Evolutionary conservation across 2,329 filamentous ascomycete genomes (phyloP).

Genomic region (Aspergillus neoniger): DNA sequence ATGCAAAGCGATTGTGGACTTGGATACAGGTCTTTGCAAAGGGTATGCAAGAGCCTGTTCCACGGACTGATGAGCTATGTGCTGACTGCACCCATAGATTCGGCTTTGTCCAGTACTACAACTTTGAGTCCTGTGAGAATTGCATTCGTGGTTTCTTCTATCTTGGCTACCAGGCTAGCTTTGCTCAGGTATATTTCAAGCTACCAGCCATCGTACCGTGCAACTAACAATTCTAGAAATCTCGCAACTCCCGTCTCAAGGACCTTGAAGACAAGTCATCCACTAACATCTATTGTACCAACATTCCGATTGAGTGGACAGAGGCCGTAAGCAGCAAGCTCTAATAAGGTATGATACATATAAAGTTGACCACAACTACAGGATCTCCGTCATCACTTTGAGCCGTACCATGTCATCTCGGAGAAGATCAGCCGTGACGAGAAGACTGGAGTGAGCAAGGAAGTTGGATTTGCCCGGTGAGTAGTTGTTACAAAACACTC

Average conservation of each 20-base stretch:
- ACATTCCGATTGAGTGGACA: constrained; percentile 86
- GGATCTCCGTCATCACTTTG: constrained; percentile 68
- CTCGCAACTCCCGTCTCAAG: constrained; percentile 97
- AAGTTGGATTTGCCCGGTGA: constrained; percentile 95
- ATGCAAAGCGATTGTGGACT: constrained; percentile 98
- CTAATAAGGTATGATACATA: neutral
- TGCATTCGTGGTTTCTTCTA: constrained; percentile 95
- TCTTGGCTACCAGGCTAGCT: constrained; percentile 95
- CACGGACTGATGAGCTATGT: constrained; percentile 25
- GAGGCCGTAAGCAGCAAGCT: constrained; percentile 67
- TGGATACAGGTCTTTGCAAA: constrained; percentile 90
- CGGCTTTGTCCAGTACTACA: constrained; percentile 93
- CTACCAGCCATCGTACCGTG: no score
- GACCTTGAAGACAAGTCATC: constrained; percentile 86
- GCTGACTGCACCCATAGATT: constrained; percentile 61
- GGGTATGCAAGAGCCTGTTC: constrained; percentile 61
- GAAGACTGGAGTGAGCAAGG: constrained; percentile 83
- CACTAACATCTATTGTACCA: constrained; percentile 97
- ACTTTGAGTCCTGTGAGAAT: constrained; percentile 84
- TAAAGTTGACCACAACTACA: constrained; percentile 45
- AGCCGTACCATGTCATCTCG: constrained; percentile 70
- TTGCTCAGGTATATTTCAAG: constrained; percentile 70
- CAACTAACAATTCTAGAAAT: constrained; percentile 66
- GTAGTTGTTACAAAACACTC: neutral
- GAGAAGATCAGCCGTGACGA: constrained; percentile 93